phyloP scores from a whole-genome alignment of 2,329 filamentous ascomycete genomes.

The Aspergillus fischeri region DNA sequence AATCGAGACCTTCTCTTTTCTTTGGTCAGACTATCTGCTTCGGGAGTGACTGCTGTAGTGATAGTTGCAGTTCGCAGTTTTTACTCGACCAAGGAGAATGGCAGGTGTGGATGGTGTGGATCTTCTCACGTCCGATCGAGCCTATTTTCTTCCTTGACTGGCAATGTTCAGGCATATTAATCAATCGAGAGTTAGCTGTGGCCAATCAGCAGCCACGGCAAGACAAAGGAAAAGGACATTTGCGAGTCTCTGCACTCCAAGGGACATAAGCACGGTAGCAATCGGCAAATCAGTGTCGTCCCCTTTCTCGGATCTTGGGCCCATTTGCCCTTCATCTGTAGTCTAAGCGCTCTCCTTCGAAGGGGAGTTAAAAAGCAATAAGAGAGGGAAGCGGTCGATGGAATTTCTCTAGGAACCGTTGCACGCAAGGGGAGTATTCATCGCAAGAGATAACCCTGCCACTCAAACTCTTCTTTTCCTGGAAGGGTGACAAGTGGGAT shows the following conservation, averaged over 20 bases:
- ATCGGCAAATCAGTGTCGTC: background rate
- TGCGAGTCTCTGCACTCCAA: background rate
- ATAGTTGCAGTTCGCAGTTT: background rate
- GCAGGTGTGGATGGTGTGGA: background rate
- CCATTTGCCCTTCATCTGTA: background rate
- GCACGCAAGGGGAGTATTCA: background rate
- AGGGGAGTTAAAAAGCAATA: background rate
- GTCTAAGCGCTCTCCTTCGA: background rate
- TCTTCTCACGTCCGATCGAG: background rate
- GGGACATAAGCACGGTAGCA: background rate
- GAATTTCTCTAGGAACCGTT: background rate
- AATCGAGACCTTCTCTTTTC: background rate
- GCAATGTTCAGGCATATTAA: background rate
- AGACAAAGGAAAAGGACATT: background rate
- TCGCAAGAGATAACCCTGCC: background rate
- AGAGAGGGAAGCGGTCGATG: background rate
- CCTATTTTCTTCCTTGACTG: background rate
- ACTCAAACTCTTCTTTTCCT: background rate
- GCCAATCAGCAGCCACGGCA: background rate
- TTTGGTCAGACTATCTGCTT: conserved; percentile 8
- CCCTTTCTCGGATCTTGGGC: background rate
- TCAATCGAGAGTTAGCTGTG: background rate
- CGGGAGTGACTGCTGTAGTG: conserved; percentile 1
- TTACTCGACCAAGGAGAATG: background rate
- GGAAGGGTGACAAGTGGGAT: background rate